Percentiles rank a stretch among this genome's conserved stretches.
Conservation (phyloP, 2,329 filamentous ascomycete genomes). For the Leptographium procerum region DNA sequence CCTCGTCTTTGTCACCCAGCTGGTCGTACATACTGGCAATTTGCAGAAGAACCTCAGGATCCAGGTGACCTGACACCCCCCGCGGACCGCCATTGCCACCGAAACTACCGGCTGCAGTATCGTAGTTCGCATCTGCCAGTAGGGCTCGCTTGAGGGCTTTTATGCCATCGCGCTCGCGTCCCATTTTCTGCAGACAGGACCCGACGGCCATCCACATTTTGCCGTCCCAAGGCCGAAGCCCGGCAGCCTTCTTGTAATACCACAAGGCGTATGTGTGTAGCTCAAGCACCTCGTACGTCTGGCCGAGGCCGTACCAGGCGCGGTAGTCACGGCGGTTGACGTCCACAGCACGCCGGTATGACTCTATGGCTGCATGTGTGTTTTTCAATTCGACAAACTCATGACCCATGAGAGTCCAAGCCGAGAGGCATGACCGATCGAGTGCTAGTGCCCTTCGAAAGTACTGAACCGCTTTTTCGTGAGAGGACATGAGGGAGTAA, state of each 20-base stretch:
- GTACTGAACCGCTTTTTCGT: constrained; percentile 97
- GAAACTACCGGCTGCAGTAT: constrained; percentile 43
- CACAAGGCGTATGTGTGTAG: constrained; percentile 96
- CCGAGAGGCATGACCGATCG: constrained; percentile 81
- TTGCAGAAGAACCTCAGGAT: constrained; percentile 81
- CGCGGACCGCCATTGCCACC: constrained; percentile 29
- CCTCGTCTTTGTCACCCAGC: constrained; percentile 64
- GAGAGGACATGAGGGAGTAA: constrained; percentile 85
- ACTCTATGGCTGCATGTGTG: constrained; percentile 94
- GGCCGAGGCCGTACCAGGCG: constrained; percentile 93
- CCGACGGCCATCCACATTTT: constrained; percentile 99
- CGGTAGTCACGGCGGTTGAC: constrained; percentile 93
- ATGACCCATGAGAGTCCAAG: constrained; percentile 98
- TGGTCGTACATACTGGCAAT: constrained; percentile 85
- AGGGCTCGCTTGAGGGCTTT: constrained; percentile 89
- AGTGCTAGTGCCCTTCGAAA: constrained; percentile 87
- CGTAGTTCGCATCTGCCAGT: constrained; percentile 77
- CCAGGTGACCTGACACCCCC: constrained; percentile 51
- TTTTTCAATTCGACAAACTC: constrained; percentile 99
- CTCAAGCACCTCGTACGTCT: constrained; percentile 94
- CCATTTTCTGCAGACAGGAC: constrained; percentile 83
- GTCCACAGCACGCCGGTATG: constrained; percentile 88
- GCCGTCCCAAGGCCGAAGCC: constrained; percentile 85
- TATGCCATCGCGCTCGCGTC: constrained; percentile 77
- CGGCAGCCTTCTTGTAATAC: constrained; percentile 94